phyloP scores from a whole-genome alignment of 352 stramenopile genomes.

The Thalassiosira allenii region DNA sequence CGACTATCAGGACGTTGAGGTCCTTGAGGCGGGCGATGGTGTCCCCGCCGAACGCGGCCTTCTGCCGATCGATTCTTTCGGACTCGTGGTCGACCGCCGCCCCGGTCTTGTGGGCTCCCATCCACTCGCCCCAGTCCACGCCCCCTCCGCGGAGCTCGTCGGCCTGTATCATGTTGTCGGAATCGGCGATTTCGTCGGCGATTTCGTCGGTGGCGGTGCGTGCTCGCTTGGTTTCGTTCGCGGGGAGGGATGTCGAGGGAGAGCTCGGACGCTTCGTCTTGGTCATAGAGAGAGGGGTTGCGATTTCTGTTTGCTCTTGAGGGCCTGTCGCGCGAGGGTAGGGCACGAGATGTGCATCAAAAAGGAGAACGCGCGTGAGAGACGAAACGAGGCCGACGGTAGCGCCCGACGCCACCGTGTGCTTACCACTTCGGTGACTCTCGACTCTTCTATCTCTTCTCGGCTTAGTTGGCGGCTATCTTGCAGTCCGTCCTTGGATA shows the following conservation, averaged over 20 bases:
- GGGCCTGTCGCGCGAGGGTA: too few species aligned
- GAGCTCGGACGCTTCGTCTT: background rate
- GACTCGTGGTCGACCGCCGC: constrained; percentile 57
- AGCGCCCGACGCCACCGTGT: too few species aligned
- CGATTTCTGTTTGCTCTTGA: too few species aligned
- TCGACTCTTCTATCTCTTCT: too few species aligned
- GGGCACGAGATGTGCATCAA: too few species aligned
- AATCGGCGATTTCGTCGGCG: background rate
- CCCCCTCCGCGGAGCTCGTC: constrained; percentile 8
- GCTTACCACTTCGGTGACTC: too few species aligned
- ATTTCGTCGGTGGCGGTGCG: constrained; percentile 1
- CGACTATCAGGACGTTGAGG: constrained; percentile 71
- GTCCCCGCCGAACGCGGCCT: constrained; percentile 64
- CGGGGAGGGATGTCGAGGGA: background rate
- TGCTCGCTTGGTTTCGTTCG: constrained; percentile 22
- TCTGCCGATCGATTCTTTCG: constrained; percentile 72
- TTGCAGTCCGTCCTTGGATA: too few species aligned
- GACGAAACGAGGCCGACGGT: too few species aligned
- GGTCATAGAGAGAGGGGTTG: too few species aligned
- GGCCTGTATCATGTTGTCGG: background rate
- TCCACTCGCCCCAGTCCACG: constrained; percentile 61
- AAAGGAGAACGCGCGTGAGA: too few species aligned
- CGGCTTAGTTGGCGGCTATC: too few species aligned
- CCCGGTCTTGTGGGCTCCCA: constrained; percentile 62
- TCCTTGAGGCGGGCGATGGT: constrained; percentile 70